A percentile compares a stretch with the other conserved stretches of the same genome.
These are phyloP conservation scores for Chytridium lagenaria DNA, from an alignment of 371 early-diverging fungal genomes.

Conservation along the genomic window DNA sequence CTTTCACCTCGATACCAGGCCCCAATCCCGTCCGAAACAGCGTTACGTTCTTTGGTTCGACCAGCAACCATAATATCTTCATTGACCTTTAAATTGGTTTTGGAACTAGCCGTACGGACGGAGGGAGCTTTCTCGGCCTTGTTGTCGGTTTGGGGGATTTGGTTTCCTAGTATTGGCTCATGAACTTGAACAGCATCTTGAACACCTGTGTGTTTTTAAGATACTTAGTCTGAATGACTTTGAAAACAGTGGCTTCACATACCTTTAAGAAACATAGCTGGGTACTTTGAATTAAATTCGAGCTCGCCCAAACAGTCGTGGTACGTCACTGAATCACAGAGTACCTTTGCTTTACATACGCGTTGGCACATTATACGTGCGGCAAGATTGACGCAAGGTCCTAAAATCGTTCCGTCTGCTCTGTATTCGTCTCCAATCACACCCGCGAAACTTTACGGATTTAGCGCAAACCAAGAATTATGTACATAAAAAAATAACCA, in stretches of 20 bases:
- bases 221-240: neutral
- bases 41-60: conserved; percentile 12
- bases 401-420: conserved; percentile 33
- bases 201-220: conserved; percentile 16
- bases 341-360: neutral
- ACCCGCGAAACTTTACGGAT: conserved; percentile 20
- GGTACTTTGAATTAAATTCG: conserved; percentile 21
- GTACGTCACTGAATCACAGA: conserved; percentile 17
- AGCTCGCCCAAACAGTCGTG: conserved; percentile 16
- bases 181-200: conserved; percentile 25
- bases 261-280: conserved; percentile 30
- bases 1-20: conserved; percentile 15
- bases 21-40: conserved; percentile 7
- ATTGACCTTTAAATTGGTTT: too few relatives aligned
- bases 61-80: conserved; percentile 14
- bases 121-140: neutral
- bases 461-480: neutral
- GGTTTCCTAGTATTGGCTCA: conserved; percentile 16
- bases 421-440: conserved; percentile 31
- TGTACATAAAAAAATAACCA: neutral
- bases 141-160: neutral
- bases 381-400: conserved; percentile 35
- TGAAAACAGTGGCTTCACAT: neutral
- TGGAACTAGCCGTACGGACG: too few relatives aligned
- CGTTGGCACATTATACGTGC: conserved; percentile 32